phyloP scores from a whole-genome alignment of 2,329 filamentous ascomycete species.

The Fusarium oxysporum region DNA sequence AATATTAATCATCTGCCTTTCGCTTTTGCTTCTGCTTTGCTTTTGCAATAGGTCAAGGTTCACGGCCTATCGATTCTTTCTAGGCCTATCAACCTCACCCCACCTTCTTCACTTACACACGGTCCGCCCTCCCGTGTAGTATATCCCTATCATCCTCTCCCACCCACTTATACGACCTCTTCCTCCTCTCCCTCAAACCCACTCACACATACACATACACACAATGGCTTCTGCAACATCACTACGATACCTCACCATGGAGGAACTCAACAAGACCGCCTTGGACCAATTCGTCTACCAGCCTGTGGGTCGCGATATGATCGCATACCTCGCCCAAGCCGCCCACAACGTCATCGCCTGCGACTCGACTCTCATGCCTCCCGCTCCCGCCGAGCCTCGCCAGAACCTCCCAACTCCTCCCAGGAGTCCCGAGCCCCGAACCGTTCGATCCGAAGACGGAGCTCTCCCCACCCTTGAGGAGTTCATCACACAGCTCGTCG shows the following conservation, averaged over 20 bases:
- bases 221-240: conserved; percentile 51
- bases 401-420: conserved; percentile 63
- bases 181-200: conserved; percentile 7
- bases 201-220: conserved; percentile 15
- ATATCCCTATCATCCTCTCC: conserved; percentile 23
- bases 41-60: conserved; percentile 18
- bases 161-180: conserved; percentile 20
- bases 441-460: conserved; percentile 61
- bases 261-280: conserved; percentile 76
- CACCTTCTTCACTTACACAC: conserved; percentile 34
- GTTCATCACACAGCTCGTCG: conserved; percentile 92
- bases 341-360: conserved; percentile 84
- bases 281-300: conserved; percentile 85
- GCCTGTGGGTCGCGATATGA: conserved; percentile 81
- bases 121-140: conserved; percentile 29
- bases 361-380: conserved; percentile 70
- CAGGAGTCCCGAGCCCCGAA: conserved; percentile 60
- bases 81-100: conserved; percentile 18
- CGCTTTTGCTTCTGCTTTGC: conserved; percentile 22
- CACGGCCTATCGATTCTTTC: conserved; percentile 15
- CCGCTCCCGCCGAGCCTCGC: conserved; percentile 50
- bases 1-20: conserved; percentile 30
- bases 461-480: conserved; percentile 83
- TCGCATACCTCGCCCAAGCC: conserved; percentile 78
- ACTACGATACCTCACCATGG: conserved; percentile 57